Percentiles rank a stretch among this genome's conserved stretches.
Evolutionary conservation across 352 stramenopile species (phyloP).

Genomic region (Phytophthora megakarya): DNA sequence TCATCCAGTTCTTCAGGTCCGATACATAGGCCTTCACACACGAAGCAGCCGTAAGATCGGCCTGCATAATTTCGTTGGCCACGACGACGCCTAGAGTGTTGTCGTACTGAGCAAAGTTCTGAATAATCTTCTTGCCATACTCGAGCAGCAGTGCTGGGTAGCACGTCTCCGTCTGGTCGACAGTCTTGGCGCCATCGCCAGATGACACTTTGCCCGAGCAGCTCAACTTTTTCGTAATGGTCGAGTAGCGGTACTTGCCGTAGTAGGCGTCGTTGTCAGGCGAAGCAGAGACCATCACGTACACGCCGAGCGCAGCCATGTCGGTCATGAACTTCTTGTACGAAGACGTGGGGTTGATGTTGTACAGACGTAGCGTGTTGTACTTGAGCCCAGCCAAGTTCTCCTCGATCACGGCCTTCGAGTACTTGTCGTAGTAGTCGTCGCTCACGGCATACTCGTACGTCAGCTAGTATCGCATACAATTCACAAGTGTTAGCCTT

Average conservation of each 20-base stretch:
- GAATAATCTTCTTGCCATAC: conserved; percentile 89
- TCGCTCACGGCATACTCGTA: conserved; percentile 90
- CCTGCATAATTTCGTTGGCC: conserved; percentile 90
- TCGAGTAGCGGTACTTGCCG: conserved; percentile 85
- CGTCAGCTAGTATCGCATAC: conserved; percentile 55
- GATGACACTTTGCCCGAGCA: conserved; percentile 52
- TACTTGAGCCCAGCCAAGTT: conserved; percentile 78
- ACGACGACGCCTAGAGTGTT: conserved; percentile 86
- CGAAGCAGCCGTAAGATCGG: conserved; percentile 67
- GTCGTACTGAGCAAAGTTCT: conserved; percentile 90
- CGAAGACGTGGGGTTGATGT: conserved; percentile 83
- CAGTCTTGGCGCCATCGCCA: conserved; percentile 47
- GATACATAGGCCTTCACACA: conserved; percentile 87
- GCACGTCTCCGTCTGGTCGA: conserved; percentile 78
- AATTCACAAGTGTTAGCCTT: conserved; percentile 18
- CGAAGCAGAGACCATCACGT: conserved; percentile 81
- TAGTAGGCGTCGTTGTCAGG: conserved; percentile 86
- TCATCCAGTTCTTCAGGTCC: conserved; percentile 90
- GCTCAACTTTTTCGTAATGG: conserved; percentile 70
- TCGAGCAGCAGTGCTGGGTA: conserved; percentile 85
- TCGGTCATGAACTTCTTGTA: conserved; percentile 88
- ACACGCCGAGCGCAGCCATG: conserved; percentile 78
- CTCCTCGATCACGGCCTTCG: conserved; percentile 66
- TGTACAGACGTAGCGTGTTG: conserved; percentile 88
- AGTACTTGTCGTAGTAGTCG: conserved; percentile 86